phyloP scores from a whole-genome alignment of 805 yeast species.

The Cyberlindnera mycetangii region DNA sequence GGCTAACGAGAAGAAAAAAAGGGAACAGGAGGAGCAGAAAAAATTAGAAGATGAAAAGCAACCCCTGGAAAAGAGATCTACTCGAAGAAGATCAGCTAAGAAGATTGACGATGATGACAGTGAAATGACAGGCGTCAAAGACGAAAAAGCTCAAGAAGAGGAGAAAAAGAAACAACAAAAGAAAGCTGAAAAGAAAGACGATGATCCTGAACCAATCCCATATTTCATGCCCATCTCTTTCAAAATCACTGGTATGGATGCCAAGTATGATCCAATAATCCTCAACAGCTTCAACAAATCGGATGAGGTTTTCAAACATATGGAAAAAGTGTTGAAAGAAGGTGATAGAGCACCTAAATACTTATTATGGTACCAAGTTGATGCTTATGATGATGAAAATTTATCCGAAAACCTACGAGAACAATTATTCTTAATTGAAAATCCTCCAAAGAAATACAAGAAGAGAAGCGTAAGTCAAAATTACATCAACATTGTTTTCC shows the following conservation, averaged over 20 bases:
- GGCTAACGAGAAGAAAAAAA: conserved; percentile 24
- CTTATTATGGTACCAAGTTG: conserved; percentile 81
- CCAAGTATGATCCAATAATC: conserved; percentile 60
- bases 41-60: conserved; percentile 16
- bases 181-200: conserved; percentile 10
- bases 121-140: conserved; percentile 3
- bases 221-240: conserved; percentile 63
- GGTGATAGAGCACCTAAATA: conserved; percentile 63
- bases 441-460: conserved; percentile 35
- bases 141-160: not conserved
- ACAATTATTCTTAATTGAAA: conserved; percentile 54
- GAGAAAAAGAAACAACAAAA: conserved; percentile 11
- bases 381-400: conserved; percentile 65
- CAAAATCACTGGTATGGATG: conserved; percentile 61
- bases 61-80: conserved; percentile 20
- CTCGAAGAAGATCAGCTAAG: conserved; percentile 11
- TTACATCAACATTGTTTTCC: too few species aligned
- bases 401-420: conserved; percentile 62
- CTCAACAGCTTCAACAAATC: conserved; percentile 59
- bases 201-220: conserved; percentile 35
- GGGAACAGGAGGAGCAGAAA: conserved; percentile 17
- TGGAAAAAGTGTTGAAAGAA: conserved; percentile 55
- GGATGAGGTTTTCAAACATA: conserved; percentile 52
- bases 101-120: conserved; percentile 14
- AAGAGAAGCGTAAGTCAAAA: conserved; percentile 23